phyloP scores from a whole-genome alignment of 1,284 basidiomycete genomes.

The Sanghuangporus weigelae region DNA sequence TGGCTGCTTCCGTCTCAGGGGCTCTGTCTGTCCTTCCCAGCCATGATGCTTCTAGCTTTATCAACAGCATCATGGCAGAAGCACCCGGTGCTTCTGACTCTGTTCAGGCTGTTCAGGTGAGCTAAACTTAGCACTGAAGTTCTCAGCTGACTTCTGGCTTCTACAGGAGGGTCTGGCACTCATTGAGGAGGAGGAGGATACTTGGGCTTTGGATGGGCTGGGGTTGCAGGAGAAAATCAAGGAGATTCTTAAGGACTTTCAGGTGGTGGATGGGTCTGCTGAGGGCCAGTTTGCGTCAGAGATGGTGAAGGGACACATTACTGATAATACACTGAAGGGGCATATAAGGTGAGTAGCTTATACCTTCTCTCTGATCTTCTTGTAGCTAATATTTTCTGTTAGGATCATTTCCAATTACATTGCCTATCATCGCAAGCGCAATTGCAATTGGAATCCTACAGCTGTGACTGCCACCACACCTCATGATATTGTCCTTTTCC shows the following conservation, averaged over 20 bases:
- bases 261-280: background rate
- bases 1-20: background rate
- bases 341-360: conserved; percentile 7
- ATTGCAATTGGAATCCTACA: conserved; percentile 10
- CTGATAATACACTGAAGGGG: conserved; percentile 2
- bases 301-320: background rate
- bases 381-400: background rate
- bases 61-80: background rate
- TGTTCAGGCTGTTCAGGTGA: background rate
- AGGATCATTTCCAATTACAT: conserved; percentile 16
- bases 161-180: background rate
- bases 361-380: background rate
- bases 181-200: background rate
- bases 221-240: background rate
- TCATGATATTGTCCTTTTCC: conserved; percentile 14
- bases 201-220: background rate
- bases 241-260: background rate
- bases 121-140: background rate
- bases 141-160: background rate
- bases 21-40: background rate
- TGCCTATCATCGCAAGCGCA: background rate
- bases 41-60: background rate
- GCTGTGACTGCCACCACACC: conserved; percentile 14
- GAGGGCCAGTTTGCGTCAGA: background rate
- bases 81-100: background rate